phyloP scores from a whole-genome alignment of 345 rosid species.

The Dipteronia dyeriana region DNA sequence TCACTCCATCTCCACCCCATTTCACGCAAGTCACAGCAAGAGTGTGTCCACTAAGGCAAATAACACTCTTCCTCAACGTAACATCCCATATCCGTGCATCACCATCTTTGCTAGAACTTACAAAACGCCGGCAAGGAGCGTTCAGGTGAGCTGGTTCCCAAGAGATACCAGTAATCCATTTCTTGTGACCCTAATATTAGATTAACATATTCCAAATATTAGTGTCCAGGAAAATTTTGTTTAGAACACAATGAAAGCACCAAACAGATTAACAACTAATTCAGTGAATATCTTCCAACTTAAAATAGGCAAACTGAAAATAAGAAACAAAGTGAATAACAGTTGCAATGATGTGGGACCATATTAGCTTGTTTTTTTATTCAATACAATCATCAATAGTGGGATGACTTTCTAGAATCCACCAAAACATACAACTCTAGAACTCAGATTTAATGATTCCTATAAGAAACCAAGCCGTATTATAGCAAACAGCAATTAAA shows the following conservation, averaged over 20 bases:
- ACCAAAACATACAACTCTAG: background rate
- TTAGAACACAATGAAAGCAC: background rate
- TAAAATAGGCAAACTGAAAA: background rate
- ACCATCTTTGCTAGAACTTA: conserved; percentile 97
- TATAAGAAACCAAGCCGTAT: background rate
- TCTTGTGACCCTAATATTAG: conserved; percentile 81
- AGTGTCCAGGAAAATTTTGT: background rate
- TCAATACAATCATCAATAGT: conserved; percentile 1
- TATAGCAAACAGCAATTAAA: background rate
- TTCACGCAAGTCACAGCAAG: conserved; percentile 97
- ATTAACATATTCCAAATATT: conserved; percentile 24
- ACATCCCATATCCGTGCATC: conserved; percentile 98
- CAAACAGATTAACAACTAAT: background rate
- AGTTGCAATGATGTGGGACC: background rate
- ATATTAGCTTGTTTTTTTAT: background rate
- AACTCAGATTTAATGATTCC: background rate
- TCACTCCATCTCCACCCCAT: conserved; percentile 96
- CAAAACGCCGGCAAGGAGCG: conserved; percentile 93
- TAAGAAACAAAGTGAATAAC: background rate
- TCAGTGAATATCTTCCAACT: background rate
- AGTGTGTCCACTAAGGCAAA: conserved; percentile 84
- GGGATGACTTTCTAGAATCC: background rate
- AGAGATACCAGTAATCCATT: conserved; percentile 97
- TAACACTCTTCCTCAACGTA: conserved; percentile 62
- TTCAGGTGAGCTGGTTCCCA: conserved; percentile 97